Evolutionary conservation across 495 filamentous ascomycete genomes (phyloP).

Genomic region (Neurospora sp.): DNA sequence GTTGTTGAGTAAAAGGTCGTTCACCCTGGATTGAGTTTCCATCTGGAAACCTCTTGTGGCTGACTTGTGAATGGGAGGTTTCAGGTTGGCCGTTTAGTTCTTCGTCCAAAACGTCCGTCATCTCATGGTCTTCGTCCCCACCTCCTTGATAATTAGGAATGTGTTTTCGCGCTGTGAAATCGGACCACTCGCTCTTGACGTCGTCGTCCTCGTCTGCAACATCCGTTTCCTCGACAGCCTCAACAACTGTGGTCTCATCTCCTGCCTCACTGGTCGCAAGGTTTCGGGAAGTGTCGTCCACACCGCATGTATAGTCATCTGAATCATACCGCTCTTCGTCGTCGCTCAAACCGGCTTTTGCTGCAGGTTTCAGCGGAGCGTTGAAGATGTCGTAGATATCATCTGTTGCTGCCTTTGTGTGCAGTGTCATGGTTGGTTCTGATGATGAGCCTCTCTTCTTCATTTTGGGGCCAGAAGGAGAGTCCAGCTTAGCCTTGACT

Average conservation of each 20-base stretch:
- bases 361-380: slow-evolving; percentile 57
- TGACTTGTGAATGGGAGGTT: background rate
- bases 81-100: slow-evolving; percentile 2
- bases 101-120: slow-evolving; percentile 25
- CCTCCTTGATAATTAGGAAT: slow-evolving; percentile 42
- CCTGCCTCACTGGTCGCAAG: slow-evolving; percentile 39
- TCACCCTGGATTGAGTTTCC: slow-evolving; percentile 17
- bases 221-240: slow-evolving; percentile 30
- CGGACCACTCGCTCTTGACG: slow-evolving; percentile 71
- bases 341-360: slow-evolving; percentile 40
- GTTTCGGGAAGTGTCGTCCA: slow-evolving; percentile 59
- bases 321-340: slow-evolving; percentile 57
- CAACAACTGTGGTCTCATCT: slow-evolving; percentile 18
- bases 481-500: slow-evolving; percentile 91
- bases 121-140: slow-evolving; percentile 12
- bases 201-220: slow-evolving; percentile 50
- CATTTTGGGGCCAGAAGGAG: slow-evolving; percentile 68
- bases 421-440: slow-evolving; percentile 93
- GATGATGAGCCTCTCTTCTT: slow-evolving; percentile 49
- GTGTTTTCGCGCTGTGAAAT: slow-evolving; percentile 67
- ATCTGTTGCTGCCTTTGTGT: slow-evolving; percentile 89
- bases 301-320: slow-evolving; percentile 74
- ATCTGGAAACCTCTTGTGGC: background rate
- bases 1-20: slow-evolving; percentile 27
- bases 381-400: slow-evolving; percentile 98